Conservation (phyloP, 2,329 filamentous ascomycete species). For the Beauveria scarabaeidicola region DNA sequence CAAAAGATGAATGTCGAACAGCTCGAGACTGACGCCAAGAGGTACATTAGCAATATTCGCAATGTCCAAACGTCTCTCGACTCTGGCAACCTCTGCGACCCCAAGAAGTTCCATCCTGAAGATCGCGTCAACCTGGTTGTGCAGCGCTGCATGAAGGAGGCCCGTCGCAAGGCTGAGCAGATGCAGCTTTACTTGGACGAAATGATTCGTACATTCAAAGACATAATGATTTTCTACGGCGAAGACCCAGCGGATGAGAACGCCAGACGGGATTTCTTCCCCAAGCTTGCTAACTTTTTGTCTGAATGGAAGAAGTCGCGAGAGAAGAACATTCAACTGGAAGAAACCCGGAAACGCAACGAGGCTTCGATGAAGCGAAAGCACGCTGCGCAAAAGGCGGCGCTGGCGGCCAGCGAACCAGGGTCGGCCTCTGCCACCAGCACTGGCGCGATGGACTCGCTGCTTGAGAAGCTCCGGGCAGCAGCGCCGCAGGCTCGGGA, state of each 20-base stretch:
- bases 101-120: constrained; percentile 96
- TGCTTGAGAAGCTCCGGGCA: constrained; percentile 89
- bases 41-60: constrained; percentile 89
- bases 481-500: constrained; percentile 86
- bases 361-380: constrained; percentile 92
- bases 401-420: constrained; percentile 41
- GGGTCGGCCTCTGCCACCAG: constrained; percentile 57
- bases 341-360: constrained; percentile 76
- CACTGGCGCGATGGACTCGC: constrained; percentile 89
- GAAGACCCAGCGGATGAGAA: constrained; percentile 90
- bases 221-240: constrained; percentile 94
- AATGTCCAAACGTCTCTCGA: constrained; percentile 91
- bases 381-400: constrained; percentile 57
- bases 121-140: constrained; percentile 90
- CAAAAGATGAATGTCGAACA: constrained; percentile 96
- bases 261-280: constrained; percentile 89
- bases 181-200: constrained; percentile 89
- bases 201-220: constrained; percentile 83
- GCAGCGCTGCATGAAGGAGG: constrained; percentile 93
- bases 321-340: constrained; percentile 79
- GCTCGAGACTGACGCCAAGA: constrained; percentile 76
- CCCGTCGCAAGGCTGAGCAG: constrained; percentile 89
- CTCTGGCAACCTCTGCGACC: constrained; percentile 86
- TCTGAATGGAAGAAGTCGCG: constrained; percentile 92
- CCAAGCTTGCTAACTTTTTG: constrained; percentile 85